Percentiles rank a stretch among this genome's conserved stretches.
Conservation (phyloP, 2,329 filamentous ascomycete species). For the Xylariales sp. region DNA sequence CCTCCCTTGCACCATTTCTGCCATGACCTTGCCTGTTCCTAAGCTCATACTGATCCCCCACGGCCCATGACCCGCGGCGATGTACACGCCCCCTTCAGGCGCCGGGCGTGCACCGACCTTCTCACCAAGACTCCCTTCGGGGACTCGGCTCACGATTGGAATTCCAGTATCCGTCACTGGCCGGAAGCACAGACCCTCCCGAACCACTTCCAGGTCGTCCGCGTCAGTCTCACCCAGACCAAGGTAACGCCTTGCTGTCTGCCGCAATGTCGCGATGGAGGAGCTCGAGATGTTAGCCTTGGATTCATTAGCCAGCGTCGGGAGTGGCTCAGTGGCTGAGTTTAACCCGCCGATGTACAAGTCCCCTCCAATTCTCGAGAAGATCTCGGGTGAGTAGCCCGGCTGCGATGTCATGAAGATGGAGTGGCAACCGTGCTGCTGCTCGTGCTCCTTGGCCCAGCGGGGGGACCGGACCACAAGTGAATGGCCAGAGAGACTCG, state of each 20-base stretch:
- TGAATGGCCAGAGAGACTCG: slow-evolving; percentile 66
- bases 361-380: slow-evolving; percentile 61
- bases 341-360: slow-evolving; percentile 75
- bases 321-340: slow-evolving; percentile 54
- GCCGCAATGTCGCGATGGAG: slow-evolving; percentile 45
- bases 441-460: slow-evolving; percentile 38
- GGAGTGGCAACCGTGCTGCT: slow-evolving; percentile 56
- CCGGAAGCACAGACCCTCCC: slow-evolving; percentile 68
- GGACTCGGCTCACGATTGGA: slow-evolving; percentile 58
- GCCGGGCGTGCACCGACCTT: slow-evolving; percentile 35
- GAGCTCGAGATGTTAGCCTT: slow-evolving; percentile 32
- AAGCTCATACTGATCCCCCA: slow-evolving; percentile 66
- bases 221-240: slow-evolving; percentile 29
- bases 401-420: slow-evolving; percentile 56
- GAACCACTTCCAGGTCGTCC: slow-evolving; percentile 52
- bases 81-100: slow-evolving; percentile 59
- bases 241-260: slow-evolving; percentile 44
- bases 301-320: slow-evolving; percentile 46
- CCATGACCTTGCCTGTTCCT: slow-evolving; percentile 67
- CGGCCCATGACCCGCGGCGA: slow-evolving; percentile 70
- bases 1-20: slow-evolving; percentile 63
- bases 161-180: slow-evolving; percentile 61
- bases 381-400: slow-evolving; percentile 66
- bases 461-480: slow-evolving; percentile 60
- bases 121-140: slow-evolving; percentile 50